Base-by-base conservation (phyloP, 225 moss, liverwort and hornwort genomes). In the Pleurozium schreberi region DNA sequence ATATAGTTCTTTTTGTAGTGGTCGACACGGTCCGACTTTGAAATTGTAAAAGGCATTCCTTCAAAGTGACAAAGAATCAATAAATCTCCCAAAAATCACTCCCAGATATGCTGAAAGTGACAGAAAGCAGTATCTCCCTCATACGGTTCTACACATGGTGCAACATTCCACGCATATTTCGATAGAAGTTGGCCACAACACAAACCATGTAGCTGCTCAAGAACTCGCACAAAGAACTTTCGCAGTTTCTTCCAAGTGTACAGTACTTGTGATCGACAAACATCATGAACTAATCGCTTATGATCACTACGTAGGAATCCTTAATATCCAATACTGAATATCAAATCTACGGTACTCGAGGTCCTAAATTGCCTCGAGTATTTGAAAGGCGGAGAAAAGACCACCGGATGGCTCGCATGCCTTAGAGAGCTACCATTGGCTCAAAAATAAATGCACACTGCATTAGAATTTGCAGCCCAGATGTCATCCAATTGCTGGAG, bases 361-460 rank as follows among this genome's bases (percentile, higher is more conserved):
- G 85, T 85, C 85, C 76, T 49, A 59, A 90, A 88, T 84, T 83
- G 60, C 88, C 83, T 86, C 88, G 34, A 82, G 71, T 84, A 83
- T 28, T n/a, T 19, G 77, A 81, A 40, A 80, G 57, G 84, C 17
- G 50, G 40, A 86, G 55, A 64, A 84, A 71, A 59, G 42, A 74
- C 75, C 74, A 84, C 42, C 68, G 26, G 86, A 73, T 82, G 43
- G 43, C 38, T 60, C 40, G 55, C 36, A 81, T 75, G 88, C 88
- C 86, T 88, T 88, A 66, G 75, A 66, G 75, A 83, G 83, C 63
- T 77, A 63, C 77, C 73, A 73, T 75, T 61, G 61, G 20, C 80
- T 60, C 67, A 82, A 84, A 45, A 53, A 84, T 70, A 61, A 87
- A 80, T 89, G 80, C 73, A 63, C 57, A 78, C 38, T 86, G 53